Conservation (phyloP, 129 eudicot genomes). For the Helianthus annuus region DNA sequence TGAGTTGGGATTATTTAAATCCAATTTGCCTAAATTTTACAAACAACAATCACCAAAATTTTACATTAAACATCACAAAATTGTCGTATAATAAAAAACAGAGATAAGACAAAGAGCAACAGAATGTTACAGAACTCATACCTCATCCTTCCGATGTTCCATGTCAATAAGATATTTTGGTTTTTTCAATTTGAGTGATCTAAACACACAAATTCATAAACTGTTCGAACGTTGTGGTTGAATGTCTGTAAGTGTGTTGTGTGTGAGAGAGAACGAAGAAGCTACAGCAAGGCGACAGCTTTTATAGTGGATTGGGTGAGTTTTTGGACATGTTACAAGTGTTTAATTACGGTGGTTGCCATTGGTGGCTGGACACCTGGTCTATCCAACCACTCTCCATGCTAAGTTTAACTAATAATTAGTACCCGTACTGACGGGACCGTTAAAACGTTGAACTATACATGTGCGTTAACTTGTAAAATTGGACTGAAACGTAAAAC, state of each 20-base stretch:
- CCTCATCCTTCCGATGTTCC: conserved; percentile 16
- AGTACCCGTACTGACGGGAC: no score
- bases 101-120: neutral
- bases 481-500: no score
- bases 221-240: neutral
- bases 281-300: conserved; percentile 14
- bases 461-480: no score
- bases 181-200: neutral
- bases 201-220: neutral
- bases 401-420: no score
- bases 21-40: neutral
- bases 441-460: no score
- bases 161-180: neutral
- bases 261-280: neutral
- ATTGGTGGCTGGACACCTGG: neutral
- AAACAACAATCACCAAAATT: neutral
- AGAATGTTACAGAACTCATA: neutral
- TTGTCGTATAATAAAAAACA: neutral
- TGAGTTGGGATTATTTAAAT: no score
- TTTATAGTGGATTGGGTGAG: neutral
- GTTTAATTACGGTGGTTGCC: neutral
- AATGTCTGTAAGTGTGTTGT: neutral
- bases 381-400: no score
- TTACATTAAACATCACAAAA: neutral
- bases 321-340: neutral